These are phyloP conservation scores for Leccinum arenicola DNA, from an alignment of 768 basidiomycete genomes.

Conservation along the genomic window DNA sequence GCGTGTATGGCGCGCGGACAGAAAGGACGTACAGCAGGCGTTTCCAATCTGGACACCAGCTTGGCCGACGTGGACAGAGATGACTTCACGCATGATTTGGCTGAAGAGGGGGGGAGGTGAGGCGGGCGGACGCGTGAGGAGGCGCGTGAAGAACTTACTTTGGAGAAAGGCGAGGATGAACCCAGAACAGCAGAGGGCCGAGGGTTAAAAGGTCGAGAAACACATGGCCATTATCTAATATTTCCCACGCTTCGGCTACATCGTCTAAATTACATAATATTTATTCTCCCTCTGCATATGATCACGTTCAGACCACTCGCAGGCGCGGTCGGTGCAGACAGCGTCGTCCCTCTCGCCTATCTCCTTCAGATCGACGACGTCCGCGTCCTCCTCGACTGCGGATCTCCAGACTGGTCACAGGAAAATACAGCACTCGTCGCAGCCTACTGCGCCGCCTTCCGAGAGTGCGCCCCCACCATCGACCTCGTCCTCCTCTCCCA, in stretches of 20 bases:
- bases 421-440: conserved; percentile 38
- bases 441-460: conserved; percentile 63
- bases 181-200: conserved; percentile 30
- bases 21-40: conserved; percentile 83
- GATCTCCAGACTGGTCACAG: conserved; percentile 82
- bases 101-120: conserved; percentile 5
- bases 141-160: conserved; percentile 30
- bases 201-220: conserved; percentile 40
- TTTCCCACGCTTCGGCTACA: conserved; percentile 26
- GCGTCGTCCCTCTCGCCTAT: conserved; percentile 70
- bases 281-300: conserved; percentile 43
- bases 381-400: conserved; percentile 90
- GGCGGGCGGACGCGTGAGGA: conserved; percentile 21
- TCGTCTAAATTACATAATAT: conserved; percentile 1
- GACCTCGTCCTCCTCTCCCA: conserved; percentile 94
- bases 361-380: conserved; percentile 94
- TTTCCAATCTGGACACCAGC: conserved; percentile 98
- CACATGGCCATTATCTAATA: conserved; percentile 35
- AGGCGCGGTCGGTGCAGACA: conserved; percentile 70
- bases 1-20: conserved; percentile 8
- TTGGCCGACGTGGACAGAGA: conserved; percentile 98
- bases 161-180: conserved; percentile 30
- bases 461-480: conserved; percentile 76
- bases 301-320: conserved; percentile 94
- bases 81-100: conserved; percentile 86